Percentiles rank a stretch among this genome's conserved stretches.
phyloP scores from a whole-genome alignment of 202 grass and related monocot genomes.

The Saccharum hybrid region DNA sequence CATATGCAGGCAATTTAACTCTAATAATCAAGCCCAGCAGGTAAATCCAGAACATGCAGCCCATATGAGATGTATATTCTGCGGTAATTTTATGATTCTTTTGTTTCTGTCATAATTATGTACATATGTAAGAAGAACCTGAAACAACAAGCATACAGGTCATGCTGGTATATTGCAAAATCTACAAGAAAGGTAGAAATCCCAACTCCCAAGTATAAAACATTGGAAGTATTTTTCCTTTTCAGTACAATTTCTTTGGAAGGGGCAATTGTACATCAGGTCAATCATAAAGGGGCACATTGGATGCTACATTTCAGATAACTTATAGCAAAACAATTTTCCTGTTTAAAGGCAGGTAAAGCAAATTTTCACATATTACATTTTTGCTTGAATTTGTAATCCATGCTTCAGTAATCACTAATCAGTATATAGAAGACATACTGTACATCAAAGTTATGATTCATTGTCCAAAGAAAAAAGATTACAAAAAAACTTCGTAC shows the following conservation, averaged over 20 bases:
- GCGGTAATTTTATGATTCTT: background rate
- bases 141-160: conserved; percentile 10
- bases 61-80: conserved; percentile 2
- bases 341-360: background rate
- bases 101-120: background rate
- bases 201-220: background rate
- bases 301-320: conserved; percentile 9
- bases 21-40: background rate
- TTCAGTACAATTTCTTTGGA: background rate
- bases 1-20: background rate
- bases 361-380: background rate
- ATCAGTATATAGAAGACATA: background rate
- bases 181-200: background rate
- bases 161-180: background rate
- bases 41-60: background rate
- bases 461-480: background rate
- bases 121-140: background rate
- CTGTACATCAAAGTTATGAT: background rate
- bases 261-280: background rate
- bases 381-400: background rate
- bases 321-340: background rate
- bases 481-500: background rate
- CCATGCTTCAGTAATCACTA: background rate
- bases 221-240: conserved; percentile 3
- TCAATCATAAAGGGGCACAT: background rate